Conservation (phyloP, 163 green algal genomes). For the Chloromonas sp. region DNA sequence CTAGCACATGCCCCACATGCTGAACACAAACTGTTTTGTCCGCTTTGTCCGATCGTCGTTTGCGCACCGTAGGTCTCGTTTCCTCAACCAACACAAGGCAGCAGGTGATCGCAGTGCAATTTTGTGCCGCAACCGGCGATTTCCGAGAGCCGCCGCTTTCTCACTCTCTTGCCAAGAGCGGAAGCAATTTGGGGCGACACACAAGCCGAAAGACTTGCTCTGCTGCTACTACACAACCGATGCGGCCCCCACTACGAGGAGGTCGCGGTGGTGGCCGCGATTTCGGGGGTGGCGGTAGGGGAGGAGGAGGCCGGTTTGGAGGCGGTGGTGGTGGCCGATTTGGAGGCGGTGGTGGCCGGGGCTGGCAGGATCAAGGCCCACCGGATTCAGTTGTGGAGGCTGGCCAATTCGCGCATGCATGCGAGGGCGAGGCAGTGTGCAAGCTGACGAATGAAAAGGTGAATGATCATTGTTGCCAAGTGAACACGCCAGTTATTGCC, state of each 20-base stretch:
- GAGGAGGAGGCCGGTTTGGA: conserved; percentile 26
- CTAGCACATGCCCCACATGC: too few relatives aligned
- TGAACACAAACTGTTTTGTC: too few relatives aligned
- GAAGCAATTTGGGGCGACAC: too few relatives aligned
- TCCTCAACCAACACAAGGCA: too few relatives aligned
- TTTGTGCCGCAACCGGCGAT: too few relatives aligned
- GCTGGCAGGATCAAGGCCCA: conserved; percentile 53
- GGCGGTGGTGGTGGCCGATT: conserved; percentile 31
- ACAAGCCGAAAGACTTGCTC: too few relatives aligned
- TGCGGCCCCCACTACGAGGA: background rate
- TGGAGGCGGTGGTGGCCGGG: conserved; percentile 20
- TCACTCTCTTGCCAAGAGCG: too few relatives aligned
- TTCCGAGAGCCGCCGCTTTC: too few relatives aligned
- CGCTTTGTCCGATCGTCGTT: too few relatives aligned
- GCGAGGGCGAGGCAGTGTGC: conserved; percentile 93
- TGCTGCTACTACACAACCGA: background rate
- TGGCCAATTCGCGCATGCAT: conserved; percentile 87
- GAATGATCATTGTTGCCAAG: background rate
- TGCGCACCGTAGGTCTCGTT: too few relatives aligned
- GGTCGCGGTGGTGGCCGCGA: conserved; percentile 28
- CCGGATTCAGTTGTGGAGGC: conserved; percentile 79
- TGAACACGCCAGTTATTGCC: too few relatives aligned
- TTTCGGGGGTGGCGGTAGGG: conserved; percentile 19
- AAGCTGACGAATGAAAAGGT: conserved; percentile 96
- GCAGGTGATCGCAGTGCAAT: too few relatives aligned